Conservation (phyloP, 108 stramenopile species). For the Skeletonema potamos region DNA sequence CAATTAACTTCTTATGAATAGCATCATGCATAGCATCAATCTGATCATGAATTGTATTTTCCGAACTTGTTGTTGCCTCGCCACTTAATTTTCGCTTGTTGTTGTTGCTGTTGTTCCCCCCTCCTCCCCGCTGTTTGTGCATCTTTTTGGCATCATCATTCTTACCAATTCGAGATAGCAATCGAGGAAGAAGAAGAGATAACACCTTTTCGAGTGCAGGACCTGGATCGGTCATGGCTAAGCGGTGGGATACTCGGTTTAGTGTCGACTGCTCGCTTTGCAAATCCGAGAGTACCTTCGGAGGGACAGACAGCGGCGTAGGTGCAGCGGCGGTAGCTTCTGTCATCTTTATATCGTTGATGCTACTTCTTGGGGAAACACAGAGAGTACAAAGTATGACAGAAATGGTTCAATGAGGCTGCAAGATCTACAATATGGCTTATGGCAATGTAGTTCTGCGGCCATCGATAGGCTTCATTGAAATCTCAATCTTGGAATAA, state of each 20-base stretch:
- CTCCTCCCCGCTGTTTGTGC: background rate
- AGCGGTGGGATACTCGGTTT: conserved; percentile 71
- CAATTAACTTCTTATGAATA: conserved; percentile 71
- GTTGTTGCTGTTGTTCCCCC: background rate
- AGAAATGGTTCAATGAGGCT: too few relatives aligned
- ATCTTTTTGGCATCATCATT: conserved; percentile 54
- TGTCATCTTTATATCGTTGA: background rate
- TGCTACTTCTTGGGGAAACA: too few relatives aligned
- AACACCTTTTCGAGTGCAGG: conserved; percentile 56
- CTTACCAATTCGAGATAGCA: conserved; percentile 70
- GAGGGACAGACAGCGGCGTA: background rate
- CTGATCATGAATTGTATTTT: background rate
- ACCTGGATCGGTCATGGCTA: conserved; percentile 68
- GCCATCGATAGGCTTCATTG: too few relatives aligned
- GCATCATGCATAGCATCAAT: conserved; percentile 37
- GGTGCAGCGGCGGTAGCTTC: background rate
- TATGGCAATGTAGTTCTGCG: too few relatives aligned
- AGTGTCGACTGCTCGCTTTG: conserved; percentile 56
- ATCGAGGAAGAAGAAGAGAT: conserved; percentile 63
- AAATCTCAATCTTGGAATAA: too few relatives aligned
- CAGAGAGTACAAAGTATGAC: too few relatives aligned
- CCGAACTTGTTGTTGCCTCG: background rate
- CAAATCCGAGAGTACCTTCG: conserved; percentile 12
- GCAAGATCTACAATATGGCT: too few relatives aligned
- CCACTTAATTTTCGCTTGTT: conserved; percentile 31